A percentile compares a stretch with the other conserved stretches of the same genome.
Conservation (phyloP, 2,329 filamentous ascomycete genomes). For the Penicillium sp. region DNA sequence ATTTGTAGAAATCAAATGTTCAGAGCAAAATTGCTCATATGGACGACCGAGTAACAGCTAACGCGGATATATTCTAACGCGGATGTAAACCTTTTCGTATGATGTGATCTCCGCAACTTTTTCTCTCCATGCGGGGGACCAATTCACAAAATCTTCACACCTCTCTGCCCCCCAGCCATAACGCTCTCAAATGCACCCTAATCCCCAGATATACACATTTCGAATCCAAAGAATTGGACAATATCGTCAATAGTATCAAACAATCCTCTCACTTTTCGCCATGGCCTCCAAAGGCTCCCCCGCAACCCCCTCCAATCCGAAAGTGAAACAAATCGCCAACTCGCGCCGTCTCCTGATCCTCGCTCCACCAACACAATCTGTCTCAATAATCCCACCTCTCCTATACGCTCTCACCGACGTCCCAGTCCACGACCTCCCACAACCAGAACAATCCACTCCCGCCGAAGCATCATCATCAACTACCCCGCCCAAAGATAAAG, state of each 20-base stretch:
- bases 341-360: constrained; percentile 45
- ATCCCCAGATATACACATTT: neutral
- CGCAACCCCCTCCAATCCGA: constrained; percentile 9
- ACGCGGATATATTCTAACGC: too few relatives aligned
- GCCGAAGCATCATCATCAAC: neutral
- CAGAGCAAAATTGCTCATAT: too few relatives aligned
- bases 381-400: constrained; percentile 37
- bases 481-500: constrained; percentile 4
- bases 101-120: constrained; percentile 14
- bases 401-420: constrained; percentile 39
- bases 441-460: constrained; percentile 7
- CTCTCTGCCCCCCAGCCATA: neutral
- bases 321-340: constrained; percentile 32
- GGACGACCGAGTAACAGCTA: neutral
- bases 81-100: neutral
- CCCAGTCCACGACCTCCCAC: constrained; percentile 24
- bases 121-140: constrained; percentile 16
- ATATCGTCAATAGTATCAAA: neutral
- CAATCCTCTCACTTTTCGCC: neutral
- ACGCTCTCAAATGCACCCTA: too few relatives aligned
- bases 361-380: constrained; percentile 37
- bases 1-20: neutral
- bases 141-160: constrained; percentile 1
- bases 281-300: constrained; percentile 16
- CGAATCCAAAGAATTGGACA: neutral